Base-by-base conservation (phyloP, 2,329 filamentous ascomycete species). In the Sporothrix mexicana region DNA sequence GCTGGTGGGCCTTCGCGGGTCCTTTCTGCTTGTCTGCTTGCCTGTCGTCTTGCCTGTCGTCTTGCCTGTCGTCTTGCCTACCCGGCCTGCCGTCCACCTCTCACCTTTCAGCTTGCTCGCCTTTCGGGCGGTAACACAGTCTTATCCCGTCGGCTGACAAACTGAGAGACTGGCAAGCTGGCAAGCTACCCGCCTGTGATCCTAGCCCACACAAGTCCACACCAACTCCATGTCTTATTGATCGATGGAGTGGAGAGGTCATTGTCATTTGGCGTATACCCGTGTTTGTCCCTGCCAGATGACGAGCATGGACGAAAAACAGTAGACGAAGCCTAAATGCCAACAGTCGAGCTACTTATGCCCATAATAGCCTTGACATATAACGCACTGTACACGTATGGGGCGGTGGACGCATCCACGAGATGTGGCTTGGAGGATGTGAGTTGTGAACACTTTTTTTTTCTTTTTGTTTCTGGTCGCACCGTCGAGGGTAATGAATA, bases 1-100 rank as follows among this genome's bases (percentile, higher is more conserved):
- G 45, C 41, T 73, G 72, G 64, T 59, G 70, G 51, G 64, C n/a
- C 23, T 66, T 36, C 30, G 30, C 30, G 30, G 30, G 30, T 36
- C 30, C 30, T 36, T 36, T 36, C 30, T 36, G 30, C 30, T 7
- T 7, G 30, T 36, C 5, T 36, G 30, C 30, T 36, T 36, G 30
- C 30, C 30, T 36, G 30, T 36, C 30, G 5, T 36, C 30, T 36
- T 36, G 30, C 30, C 30, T 36, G n/a, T n/a, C n/a, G n/a, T 36
- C 30, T 36, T 36, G 30, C 30, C 30, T 36, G 30, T 36, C 30
- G 5, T 36, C 30, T 36, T 36, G 30, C 30, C 30, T 36, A 7
- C 30, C 7, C 30, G 30, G 30, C 7, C 30, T 36, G 30, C 30
- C 30, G 30, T 36, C 30, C 30, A 36, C 30, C 30, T 36, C 30